Conservation (phyloP, 2,329 filamentous ascomycete genomes). For the Hirsutella minnesotensis region DNA sequence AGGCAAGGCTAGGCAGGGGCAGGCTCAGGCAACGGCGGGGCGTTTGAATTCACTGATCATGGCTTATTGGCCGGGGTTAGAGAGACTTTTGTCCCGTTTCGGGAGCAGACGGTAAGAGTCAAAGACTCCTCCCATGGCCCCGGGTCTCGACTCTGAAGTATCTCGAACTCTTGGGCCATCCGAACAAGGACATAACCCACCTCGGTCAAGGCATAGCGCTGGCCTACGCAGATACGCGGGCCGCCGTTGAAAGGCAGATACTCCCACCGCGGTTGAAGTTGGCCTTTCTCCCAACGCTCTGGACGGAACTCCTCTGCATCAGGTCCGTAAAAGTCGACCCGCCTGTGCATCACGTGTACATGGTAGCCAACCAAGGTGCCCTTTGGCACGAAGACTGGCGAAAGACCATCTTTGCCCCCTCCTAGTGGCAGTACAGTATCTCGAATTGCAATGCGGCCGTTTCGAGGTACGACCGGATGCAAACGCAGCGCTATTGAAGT, state of each 20-base stretch:
- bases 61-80: slow-evolving; percentile 3
- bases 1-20: too few species aligned
- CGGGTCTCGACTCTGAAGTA: slow-evolving; percentile 7
- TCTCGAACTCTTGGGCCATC: slow-evolving; percentile 11
- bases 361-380: slow-evolving; percentile 29
- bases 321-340: slow-evolving; percentile 23
- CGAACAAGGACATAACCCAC: slow-evolving; percentile 12
- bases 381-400: slow-evolving; percentile 34
- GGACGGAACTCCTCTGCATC: slow-evolving; percentile 28
- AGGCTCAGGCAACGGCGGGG: too few species aligned
- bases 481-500: neutral
- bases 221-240: slow-evolving; percentile 23
- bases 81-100: slow-evolving; percentile 10
- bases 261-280: slow-evolving; percentile 25
- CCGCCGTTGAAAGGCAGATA: slow-evolving; percentile 20
- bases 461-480: slow-evolving; percentile 31
- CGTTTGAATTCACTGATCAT: too few species aligned
- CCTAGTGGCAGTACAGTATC: slow-evolving; percentile 38
- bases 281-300: slow-evolving; percentile 24
- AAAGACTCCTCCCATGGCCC: slow-evolving; percentile 9
- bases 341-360: slow-evolving; percentile 27
- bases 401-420: slow-evolving; percentile 32
- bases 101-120: slow-evolving; percentile 8
- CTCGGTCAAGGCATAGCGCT: slow-evolving; percentile 13
- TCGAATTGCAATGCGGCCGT: slow-evolving; percentile 29